These are phyloP conservation scores for Phanerodontia chrysosporium DNA, from an alignment of 768 basidiomycete species.

Conservation along the genomic window DNA sequence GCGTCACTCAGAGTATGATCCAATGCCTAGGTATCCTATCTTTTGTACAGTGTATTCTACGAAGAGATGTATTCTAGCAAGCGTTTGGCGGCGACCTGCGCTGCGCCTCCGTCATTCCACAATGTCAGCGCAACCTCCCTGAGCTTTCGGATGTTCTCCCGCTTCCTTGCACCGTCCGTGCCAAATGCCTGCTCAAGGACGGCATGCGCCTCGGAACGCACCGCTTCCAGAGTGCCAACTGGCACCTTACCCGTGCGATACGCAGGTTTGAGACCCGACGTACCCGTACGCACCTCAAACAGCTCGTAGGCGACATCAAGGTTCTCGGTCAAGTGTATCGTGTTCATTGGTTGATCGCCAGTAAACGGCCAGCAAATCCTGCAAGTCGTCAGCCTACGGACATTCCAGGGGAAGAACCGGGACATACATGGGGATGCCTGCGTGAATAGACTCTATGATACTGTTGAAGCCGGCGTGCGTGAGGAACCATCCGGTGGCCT, in stretches of 20 bases:
- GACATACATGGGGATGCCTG: slow-evolving; percentile 20
- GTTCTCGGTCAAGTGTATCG: slow-evolving; percentile 13
- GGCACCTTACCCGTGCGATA: slow-evolving; percentile 16
- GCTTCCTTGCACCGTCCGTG: slow-evolving; percentile 18
- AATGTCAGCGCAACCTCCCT: neutral
- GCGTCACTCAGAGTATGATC: neutral
- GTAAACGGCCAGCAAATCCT: slow-evolving; percentile 26
- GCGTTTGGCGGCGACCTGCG: neutral
- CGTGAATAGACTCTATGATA: slow-evolving; percentile 19
- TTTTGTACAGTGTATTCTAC: neutral
- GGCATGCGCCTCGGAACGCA: slow-evolving; percentile 12
- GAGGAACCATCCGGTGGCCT: slow-evolving; percentile 24
- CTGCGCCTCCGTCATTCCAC: neutral
- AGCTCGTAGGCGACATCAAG: slow-evolving; percentile 19
- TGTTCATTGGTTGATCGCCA: slow-evolving; percentile 22
- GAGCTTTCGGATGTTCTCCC: slow-evolving; percentile 14
- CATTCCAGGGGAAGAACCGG: neutral
- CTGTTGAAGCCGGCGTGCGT: slow-evolving; percentile 25
- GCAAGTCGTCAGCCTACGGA: neutral
- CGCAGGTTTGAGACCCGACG: slow-evolving; percentile 11
- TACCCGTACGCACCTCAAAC: slow-evolving; percentile 17
- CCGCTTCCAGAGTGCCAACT: slow-evolving; percentile 17
- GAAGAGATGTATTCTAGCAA: neutral
- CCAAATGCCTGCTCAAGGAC: slow-evolving; percentile 16
- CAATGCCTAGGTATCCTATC: no score